A percentile compares a stretch with the other conserved stretches of the same genome.
These are phyloP conservation scores for Xylaria sp. DNA, from an alignment of 2,329 filamentous ascomycete genomes.

Conservation along the genomic window DNA sequence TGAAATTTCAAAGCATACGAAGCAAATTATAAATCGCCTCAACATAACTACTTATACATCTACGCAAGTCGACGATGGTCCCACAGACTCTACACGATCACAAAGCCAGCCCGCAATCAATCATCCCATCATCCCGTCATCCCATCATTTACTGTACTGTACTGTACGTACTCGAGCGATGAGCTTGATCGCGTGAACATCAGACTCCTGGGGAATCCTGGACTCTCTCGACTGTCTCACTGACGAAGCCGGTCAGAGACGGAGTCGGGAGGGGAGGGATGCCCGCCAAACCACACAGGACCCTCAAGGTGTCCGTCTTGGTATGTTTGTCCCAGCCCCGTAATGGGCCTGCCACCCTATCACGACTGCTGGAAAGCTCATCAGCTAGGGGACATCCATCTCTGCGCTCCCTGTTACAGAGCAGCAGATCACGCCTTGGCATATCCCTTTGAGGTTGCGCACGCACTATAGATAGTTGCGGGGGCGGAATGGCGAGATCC, in stretches of 20 bases:
- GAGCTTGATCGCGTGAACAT: neutral
- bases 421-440: conserved; percentile 21
- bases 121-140: too few relatives aligned
- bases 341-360: conserved; percentile 19
- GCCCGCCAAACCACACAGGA: neutral
- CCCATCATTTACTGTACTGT: neutral
- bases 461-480: conserved; percentile 12
- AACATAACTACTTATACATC: neutral
- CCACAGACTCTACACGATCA: neutral
- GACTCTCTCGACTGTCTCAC: conserved; percentile 9
- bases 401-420: conserved; percentile 14
- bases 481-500: conserved; percentile 23
- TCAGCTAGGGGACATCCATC: neutral
- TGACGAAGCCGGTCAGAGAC: conserved; percentile 17
- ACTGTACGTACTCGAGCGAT: neutral
- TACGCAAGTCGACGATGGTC: neutral
- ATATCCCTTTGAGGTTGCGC: conserved; percentile 8
- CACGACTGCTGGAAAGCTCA: neutral
- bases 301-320: neutral
- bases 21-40: neutral
- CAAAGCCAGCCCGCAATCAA: neutral
- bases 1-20: conserved; percentile 2
- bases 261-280: neutral
- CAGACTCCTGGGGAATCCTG: neutral
- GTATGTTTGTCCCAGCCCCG: conserved; percentile 8